Evolutionary conservation across 371 early-diverging fungal genomes (phyloP), one percentile per base, ranked within the genome.

Genomic region (Chytridiales sp.): DNA sequence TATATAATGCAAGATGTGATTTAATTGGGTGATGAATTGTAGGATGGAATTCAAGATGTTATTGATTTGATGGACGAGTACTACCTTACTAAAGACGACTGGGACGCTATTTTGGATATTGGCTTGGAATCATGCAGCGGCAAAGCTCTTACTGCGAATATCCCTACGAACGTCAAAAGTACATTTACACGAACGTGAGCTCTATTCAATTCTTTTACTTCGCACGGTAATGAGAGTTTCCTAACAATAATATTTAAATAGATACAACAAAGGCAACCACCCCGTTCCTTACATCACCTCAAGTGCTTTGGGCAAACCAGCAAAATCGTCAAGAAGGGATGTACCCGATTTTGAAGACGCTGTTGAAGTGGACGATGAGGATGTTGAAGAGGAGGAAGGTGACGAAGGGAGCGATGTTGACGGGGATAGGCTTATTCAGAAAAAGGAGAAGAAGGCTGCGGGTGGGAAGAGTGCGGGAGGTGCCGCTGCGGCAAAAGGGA

Each of bases 21-120:
- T 24, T 1, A 13, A 30, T 69, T 15, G 38, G 49, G 30, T 31
- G 15, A 31, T 53, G 47, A 1, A 35, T 27, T 17, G 17, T 29
- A 80, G 75, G 85, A 85, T 29, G 90, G 84, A 1, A 83, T 88
- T 27, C 78, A 78, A 3, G 80, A 82, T 15, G 87, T 92, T 19
- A 87, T 99, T 35, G 74, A 86, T 2, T 56, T 84, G 9, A 90
- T 99, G 91, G 92, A 96, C 67, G 75, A 81, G 5, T 97, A 97
- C 69, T 91, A 88, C 63, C 68, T 99, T 43, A 85, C 81, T 54
- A 81, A 87, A 52, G 98, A 98, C 50, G 92, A 93, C 66, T 83
- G 89, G 68, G 96, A 96, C 21, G 74, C 86, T 0, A 67, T 98
- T 24, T 64, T 86, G 59, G 96, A 95, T 47, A 60, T 98, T 47